Conservation (phyloP, 768 basidiomycete species). For the Boletus barrowsii region DNA sequence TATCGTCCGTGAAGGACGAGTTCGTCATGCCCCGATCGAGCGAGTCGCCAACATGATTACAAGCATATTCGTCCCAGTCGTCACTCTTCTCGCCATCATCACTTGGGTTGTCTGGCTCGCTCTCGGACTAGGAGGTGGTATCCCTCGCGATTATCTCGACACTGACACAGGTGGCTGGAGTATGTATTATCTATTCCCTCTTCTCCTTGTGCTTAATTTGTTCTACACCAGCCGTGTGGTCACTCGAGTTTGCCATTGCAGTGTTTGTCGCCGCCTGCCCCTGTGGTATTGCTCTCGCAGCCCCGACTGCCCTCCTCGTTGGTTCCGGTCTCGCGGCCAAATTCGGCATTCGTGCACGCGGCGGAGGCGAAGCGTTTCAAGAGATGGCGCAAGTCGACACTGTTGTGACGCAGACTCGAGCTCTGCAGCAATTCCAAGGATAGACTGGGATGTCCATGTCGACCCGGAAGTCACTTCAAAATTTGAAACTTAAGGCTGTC, state of each 20-base stretch:
- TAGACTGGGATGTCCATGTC: too few species aligned
- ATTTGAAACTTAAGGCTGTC: constrained; percentile 33
- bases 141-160: constrained; percentile 57
- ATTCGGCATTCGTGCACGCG: constrained; percentile 73
- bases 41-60: constrained; percentile 73
- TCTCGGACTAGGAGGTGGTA: constrained; percentile 53
- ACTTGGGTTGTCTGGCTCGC: constrained; percentile 75
- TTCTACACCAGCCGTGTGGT: constrained; percentile 54
- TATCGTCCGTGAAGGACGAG: constrained; percentile 76
- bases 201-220: not conserved
- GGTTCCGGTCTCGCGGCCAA: constrained; percentile 80
- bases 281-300: constrained; percentile 82
- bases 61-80: constrained; percentile 74
- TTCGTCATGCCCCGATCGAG: constrained; percentile 73
- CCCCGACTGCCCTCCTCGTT: constrained; percentile 81
- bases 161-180: constrained; percentile 58
- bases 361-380: constrained; percentile 89
- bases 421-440: too few species aligned
- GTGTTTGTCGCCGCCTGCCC: constrained; percentile 86
- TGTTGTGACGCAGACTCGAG: constrained; percentile 87
- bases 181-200: constrained; percentile 35
- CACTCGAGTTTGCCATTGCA: constrained; percentile 78
- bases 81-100: constrained; percentile 68
- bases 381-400: constrained; percentile 71
- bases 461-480: constrained; percentile 68